Percentiles rank a stretch among this genome's conserved stretches.
Conservation (phyloP, 257 asterid genomes). For the Paulownia fortunei region DNA sequence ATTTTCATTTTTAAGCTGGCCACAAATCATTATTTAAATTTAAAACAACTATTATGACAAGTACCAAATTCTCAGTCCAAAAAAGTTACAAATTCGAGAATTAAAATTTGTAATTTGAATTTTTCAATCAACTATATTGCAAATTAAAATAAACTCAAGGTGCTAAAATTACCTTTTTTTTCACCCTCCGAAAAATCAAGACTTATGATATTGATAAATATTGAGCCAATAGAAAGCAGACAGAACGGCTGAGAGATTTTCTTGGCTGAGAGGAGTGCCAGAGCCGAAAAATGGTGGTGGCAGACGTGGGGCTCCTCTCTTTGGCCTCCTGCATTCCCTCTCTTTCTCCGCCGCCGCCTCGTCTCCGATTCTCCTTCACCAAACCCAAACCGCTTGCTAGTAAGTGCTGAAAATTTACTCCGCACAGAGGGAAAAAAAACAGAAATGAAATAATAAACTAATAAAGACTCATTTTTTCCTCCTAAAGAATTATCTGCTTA, state of each 20-base stretch:
- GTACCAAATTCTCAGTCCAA: neutral
- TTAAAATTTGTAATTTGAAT: neutral
- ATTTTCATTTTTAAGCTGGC: too few species aligned
- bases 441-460: neutral
- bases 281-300: slow-evolving; percentile 43
- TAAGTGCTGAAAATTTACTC: slow-evolving; percentile 33
- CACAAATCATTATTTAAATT: too few species aligned
- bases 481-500: neutral
- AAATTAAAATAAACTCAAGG: neutral
- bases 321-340: slow-evolving; percentile 49
- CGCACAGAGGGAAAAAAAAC: neutral
- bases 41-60: neutral
- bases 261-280: neutral
- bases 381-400: slow-evolving; percentile 46
- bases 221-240: slow-evolving; percentile 33
- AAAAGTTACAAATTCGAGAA: neutral
- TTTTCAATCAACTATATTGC: neutral
- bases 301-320: slow-evolving; percentile 44
- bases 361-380: slow-evolving; percentile 38
- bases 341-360: slow-evolving; percentile 37
- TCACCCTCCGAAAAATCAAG: neutral
- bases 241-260: slow-evolving; percentile 21
- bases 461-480: neutral
- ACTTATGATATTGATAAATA: slow-evolving; percentile 4
- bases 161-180: neutral